Conservation (phyloP, 768 basidiomycete genomes). For the Lyophyllum semitale region DNA sequence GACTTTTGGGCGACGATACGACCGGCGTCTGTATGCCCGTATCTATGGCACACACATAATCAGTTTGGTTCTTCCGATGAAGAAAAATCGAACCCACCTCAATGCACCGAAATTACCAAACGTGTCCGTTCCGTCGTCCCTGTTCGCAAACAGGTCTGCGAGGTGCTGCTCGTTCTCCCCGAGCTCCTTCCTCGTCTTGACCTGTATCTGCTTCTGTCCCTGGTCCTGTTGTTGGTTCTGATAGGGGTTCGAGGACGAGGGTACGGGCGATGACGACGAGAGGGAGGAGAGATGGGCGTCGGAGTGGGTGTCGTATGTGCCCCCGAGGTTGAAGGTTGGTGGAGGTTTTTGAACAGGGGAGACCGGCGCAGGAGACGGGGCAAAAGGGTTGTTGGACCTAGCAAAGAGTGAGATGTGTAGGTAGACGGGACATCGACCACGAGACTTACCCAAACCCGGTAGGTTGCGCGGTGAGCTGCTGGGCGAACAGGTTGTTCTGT, state of each 20-base stretch:
- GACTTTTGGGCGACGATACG: conserved; percentile 44
- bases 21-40: conserved; percentile 61
- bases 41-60: conserved; percentile 34
- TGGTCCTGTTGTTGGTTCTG: conserved; percentile 31
- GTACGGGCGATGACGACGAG: conserved; percentile 40
- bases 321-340: conserved; percentile 68
- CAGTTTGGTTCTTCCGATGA: background rate
- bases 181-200: conserved; percentile 41
- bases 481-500: conserved; percentile 39
- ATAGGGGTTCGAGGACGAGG: conserved; percentile 22
- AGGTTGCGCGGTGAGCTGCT: conserved; percentile 45
- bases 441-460: conserved; percentile 73
- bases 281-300: conserved; percentile 45
- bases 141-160: conserved; percentile 81
- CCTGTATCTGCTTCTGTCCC: conserved; percentile 31
- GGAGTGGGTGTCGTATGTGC: conserved; percentile 64
- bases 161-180: conserved; percentile 76
- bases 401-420: background rate
- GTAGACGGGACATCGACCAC: background rate
- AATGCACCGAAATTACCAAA: conserved; percentile 88
- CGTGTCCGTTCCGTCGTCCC: conserved; percentile 92
- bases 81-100: conserved; percentile 45
- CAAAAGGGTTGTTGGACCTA: conserved; percentile 97
- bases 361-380: conserved; percentile 42
- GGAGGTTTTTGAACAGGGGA: conserved; percentile 28